Base-by-base conservation (phyloP, 2,329 filamentous ascomycete species). In the Sporothrix variecibatus region DNA sequence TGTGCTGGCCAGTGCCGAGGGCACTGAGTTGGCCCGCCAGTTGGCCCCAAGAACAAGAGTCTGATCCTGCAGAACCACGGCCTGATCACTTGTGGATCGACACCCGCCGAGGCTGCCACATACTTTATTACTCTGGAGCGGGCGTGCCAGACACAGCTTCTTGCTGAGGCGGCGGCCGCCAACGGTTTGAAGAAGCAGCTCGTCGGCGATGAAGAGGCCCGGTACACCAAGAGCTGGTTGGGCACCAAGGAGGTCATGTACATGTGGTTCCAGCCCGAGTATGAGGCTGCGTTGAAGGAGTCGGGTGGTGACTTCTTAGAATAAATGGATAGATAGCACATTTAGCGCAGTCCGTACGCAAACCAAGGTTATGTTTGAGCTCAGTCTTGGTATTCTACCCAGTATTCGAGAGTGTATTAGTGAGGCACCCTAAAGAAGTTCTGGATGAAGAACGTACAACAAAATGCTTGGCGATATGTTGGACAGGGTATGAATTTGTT, bases 91-190 rank as follows among this genome's bases (percentile, higher is more conserved):
- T 46, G 43, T 15, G 43, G 43, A 15, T 65, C 60, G 60, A 65
- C 23, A 31, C 60, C 23, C 31, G 89, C 90, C 76, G 89, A 91
- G 79, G 89, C 89, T 0, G 88, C 88, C 1, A 64, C 65, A 4
- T 75, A 65, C 34, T 93, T 93, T 79, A 89, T 89, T 2, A 82
- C 90, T 4, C 85, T 93, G 78, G 92, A 94, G 80, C 85, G 90
- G 51, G 89, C 87, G 5, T 94, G 92, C 77, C 86, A 90, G 73
- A 85, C 91, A 11, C 92, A 94, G 80, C 82, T 94, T 53, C 82
- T 88, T 73, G 88, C 89, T 17, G 92, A 94, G 80, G 89, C 90
- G 0, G 75, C 70, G 1, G 11, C 20, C 23, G 62, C 64, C 28
- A 20, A 9, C 38, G 46, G 67, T 40, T 85, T 56, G 81, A 79